A percentile compares a stretch with the other conserved stretches of the same genome.
phyloP scores from a whole-genome alignment of 2,329 filamentous ascomycete genomes.

The Fusarium goolgardi region DNA sequence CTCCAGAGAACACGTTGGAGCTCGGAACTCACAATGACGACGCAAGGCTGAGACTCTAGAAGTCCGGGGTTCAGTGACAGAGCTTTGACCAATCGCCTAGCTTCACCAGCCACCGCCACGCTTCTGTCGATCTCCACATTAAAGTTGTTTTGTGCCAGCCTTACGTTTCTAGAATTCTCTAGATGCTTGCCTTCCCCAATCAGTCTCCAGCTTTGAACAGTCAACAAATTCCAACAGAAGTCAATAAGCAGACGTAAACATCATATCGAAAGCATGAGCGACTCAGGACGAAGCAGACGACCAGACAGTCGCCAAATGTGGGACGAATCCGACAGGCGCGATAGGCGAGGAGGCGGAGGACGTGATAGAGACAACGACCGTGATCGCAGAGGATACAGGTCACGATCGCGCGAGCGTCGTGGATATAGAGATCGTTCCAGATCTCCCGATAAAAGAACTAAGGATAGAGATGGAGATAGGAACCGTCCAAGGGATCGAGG shows the following conservation, averaged over 20 bases:
- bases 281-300: constrained; percentile 51
- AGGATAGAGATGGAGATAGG: constrained; percentile 54
- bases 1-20: constrained; percentile 44
- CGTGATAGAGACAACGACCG: constrained; percentile 49
- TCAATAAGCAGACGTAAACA: background rate
- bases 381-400: constrained; percentile 51
- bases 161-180: constrained; percentile 28
- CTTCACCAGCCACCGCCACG: constrained; percentile 43
- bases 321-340: constrained; percentile 64
- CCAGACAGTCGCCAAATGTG: constrained; percentile 70
- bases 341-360: constrained; percentile 48
- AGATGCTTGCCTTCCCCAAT: constrained; percentile 1
- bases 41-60: constrained; percentile 44
- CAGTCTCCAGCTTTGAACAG: constrained; percentile 5
- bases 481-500: constrained; percentile 50
- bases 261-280: constrained; percentile 46
- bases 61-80: constrained; percentile 5
- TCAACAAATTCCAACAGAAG: background rate
- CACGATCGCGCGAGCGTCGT: constrained; percentile 51
- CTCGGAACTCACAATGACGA: constrained; percentile 31
- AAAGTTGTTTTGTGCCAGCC: constrained; percentile 35
- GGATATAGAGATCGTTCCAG: constrained; percentile 53
- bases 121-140: constrained; percentile 7
- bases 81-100: constrained; percentile 44
- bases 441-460: constrained; percentile 53